phyloP scores from a whole-genome alignment of 179 eudicot species.

The Beta lomatogona region DNA sequence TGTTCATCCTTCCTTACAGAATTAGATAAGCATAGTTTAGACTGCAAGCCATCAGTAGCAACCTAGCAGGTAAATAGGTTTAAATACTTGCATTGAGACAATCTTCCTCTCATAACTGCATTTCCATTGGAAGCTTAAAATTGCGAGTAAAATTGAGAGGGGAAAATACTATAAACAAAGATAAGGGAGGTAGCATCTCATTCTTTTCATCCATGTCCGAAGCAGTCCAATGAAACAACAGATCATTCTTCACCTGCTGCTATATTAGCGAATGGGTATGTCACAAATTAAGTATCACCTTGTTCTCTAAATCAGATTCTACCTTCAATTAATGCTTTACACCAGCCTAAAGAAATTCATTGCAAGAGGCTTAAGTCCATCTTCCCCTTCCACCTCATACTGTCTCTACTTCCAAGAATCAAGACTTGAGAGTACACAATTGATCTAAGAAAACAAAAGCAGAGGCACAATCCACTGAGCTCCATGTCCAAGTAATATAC shows the following conservation, averaged over 20 bases:
- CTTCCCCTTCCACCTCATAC: neutral
- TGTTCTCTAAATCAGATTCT: neutral
- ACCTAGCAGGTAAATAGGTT: too few relatives aligned
- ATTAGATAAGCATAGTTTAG: too few relatives aligned
- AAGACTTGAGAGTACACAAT: neutral
- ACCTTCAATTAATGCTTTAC: neutral
- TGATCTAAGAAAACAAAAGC: neutral
- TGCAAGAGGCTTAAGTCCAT: neutral
- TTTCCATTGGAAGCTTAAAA: too few relatives aligned
- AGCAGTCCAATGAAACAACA: neutral
- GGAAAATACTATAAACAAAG: neutral
- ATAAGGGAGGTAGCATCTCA: neutral
- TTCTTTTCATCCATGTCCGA: neutral
- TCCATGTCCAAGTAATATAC: neutral
- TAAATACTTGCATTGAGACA: too few relatives aligned
- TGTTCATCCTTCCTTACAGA: too few relatives aligned
- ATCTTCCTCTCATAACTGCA: too few relatives aligned
- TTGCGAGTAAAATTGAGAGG: neutral
- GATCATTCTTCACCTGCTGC: neutral
- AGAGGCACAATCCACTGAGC: neutral
- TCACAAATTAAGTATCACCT: neutral
- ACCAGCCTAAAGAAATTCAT: neutral
- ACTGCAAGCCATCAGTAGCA: too few relatives aligned
- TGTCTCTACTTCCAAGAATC: neutral
- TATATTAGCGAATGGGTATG: neutral